Conservation (phyloP, 768 basidiomycete genomes). For the Leccinum rimulosum region DNA sequence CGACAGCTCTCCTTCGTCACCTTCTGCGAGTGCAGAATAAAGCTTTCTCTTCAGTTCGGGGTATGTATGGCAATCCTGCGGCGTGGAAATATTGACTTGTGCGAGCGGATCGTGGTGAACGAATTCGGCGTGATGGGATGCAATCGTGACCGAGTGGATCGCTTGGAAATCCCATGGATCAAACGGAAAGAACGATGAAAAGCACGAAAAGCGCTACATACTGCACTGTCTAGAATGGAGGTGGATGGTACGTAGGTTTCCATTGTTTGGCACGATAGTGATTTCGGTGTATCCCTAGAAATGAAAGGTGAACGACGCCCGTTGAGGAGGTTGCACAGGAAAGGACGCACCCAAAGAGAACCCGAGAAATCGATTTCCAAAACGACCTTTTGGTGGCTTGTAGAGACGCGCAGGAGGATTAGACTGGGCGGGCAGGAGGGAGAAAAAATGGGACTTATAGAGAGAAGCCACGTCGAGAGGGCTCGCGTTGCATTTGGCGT, state of each 20-base stretch:
- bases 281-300: constrained; percentile 90
- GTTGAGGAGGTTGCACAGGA: constrained; percentile 19
- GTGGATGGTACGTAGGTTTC: constrained; percentile 78
- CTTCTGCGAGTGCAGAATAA: constrained; percentile 87
- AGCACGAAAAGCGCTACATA: constrained; percentile 39
- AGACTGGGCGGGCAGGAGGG: constrained; percentile 28
- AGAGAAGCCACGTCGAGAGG: constrained; percentile 76
- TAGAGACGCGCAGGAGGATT: constrained; percentile 58
- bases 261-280: constrained; percentile 77
- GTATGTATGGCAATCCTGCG: constrained; percentile 81
- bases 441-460: constrained; percentile 67
- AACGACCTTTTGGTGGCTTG: constrained; percentile 95
- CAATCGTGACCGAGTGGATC: constrained; percentile 72
- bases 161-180: constrained; percentile 40
- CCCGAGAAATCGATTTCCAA: constrained; percentile 93
- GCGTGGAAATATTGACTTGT: constrained; percentile 61
- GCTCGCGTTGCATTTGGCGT: constrained; percentile 68
- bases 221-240: constrained; percentile 88
- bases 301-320: constrained; percentile 18
- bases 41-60: constrained; percentile 91
- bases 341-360: constrained; percentile 65
- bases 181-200: constrained; percentile 20
- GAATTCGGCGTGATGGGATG: constrained; percentile 72
- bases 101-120: constrained; percentile 73
- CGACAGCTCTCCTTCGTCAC: constrained; percentile 92